Percentiles rank a stretch among this genome's conserved stretches.
These are phyloP conservation scores for Solanum clarkiae DNA, from an alignment of 257 asterid species.

Conservation along the genomic window DNA sequence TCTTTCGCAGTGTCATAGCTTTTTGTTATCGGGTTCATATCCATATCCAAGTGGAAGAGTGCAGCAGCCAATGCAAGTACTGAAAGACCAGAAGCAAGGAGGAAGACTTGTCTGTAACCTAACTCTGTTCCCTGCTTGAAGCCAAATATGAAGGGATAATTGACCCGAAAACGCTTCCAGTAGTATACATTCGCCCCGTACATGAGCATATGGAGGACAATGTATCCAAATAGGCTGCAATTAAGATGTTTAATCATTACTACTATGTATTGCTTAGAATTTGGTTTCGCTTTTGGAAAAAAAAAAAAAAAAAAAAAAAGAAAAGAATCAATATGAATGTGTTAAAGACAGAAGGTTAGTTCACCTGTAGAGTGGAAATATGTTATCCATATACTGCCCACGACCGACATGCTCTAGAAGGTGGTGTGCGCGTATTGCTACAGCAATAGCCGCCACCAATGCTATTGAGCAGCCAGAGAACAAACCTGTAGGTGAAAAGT, in stretches of 20 bases:
- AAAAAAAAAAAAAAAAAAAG: background rate
- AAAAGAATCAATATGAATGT: background rate
- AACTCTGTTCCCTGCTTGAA: constrained; percentile 64
- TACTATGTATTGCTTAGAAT: background rate
- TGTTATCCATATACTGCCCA: constrained; percentile 42
- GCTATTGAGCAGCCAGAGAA: constrained; percentile 71
- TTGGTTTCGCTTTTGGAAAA: background rate
- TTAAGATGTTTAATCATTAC: background rate
- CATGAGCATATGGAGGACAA: constrained; percentile 71
- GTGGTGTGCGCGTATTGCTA: constrained; percentile 29
- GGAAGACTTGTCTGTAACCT: constrained; percentile 68
- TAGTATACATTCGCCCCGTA: constrained; percentile 41
- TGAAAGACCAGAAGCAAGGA: constrained; percentile 61
- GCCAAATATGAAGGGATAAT: constrained; percentile 70
- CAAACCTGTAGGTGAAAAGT: constrained; percentile 36
- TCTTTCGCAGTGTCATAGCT: constrained; percentile 34
- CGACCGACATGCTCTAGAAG: constrained; percentile 38
- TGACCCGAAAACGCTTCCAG: constrained; percentile 67
- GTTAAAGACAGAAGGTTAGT: background rate
- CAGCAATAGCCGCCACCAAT: constrained; percentile 33
- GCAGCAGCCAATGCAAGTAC: constrained; percentile 56
- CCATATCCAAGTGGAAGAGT: constrained; percentile 68
- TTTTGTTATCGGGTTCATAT: constrained; percentile 43
- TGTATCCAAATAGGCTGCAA: constrained; percentile 56
- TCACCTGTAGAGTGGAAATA: constrained; percentile 84